phyloP scores from a whole-genome alignment of 2,329 filamentous ascomycete genomes.

The Fonsecaea monophora region DNA sequence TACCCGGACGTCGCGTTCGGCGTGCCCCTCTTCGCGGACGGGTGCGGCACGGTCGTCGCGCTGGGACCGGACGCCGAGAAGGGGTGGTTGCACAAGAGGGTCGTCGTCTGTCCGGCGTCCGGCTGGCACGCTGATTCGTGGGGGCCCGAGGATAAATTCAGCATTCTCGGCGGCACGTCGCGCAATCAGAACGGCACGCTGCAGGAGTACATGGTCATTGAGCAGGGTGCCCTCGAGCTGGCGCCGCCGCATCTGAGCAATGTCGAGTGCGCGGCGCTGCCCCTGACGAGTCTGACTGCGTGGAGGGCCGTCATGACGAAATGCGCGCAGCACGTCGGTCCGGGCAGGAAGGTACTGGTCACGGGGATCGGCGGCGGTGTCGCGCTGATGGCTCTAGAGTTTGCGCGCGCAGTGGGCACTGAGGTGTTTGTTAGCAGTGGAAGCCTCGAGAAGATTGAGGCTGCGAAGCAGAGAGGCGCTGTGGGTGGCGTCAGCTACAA shows the following conservation, averaged over 20 bases:
- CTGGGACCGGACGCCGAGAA: slow-evolving; percentile 64
- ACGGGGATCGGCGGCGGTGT: slow-evolving; percentile 95
- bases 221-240: slow-evolving; percentile 74
- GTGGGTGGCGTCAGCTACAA: slow-evolving; percentile 83
- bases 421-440: slow-evolving; percentile 83
- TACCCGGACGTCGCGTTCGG: slow-evolving; percentile 43
- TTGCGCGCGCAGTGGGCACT: slow-evolving; percentile 75
- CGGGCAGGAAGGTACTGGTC: slow-evolving; percentile 80
- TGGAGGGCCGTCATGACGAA: slow-evolving; percentile 63
- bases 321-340: slow-evolving; percentile 53
- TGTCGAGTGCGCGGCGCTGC: slow-evolving; percentile 80
- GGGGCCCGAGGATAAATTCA: slow-evolving; percentile 74
- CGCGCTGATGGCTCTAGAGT: slow-evolving; percentile 79
- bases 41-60: slow-evolving; percentile 73
- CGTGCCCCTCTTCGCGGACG: slow-evolving; percentile 81
- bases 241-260: slow-evolving; percentile 74
- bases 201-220: slow-evolving; percentile 74
- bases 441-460: slow-evolving; percentile 74
- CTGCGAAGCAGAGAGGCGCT: slow-evolving; percentile 74
- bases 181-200: slow-evolving; percentile 63
- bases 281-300: slow-evolving; percentile 82
- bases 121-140: slow-evolving; percentile 76
- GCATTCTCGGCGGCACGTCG: slow-evolving; percentile 71
- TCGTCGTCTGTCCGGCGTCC: slow-evolving; percentile 77
- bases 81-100: slow-evolving; percentile 68